phyloP scores from a whole-genome alignment of 2,329 filamentous ascomycete genomes.

The Ophiostoma pallidulum region DNA sequence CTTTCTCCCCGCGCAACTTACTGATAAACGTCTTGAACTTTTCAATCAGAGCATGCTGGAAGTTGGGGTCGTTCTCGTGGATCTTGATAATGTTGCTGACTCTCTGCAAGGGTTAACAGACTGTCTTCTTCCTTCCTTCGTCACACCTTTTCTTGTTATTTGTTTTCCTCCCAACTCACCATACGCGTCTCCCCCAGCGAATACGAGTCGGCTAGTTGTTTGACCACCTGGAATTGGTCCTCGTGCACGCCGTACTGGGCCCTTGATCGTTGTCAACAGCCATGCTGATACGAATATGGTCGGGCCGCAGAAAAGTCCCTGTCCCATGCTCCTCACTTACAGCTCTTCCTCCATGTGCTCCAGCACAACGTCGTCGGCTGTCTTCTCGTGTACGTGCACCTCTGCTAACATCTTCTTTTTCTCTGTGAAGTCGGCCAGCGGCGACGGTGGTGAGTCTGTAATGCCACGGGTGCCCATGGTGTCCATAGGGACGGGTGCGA shows the following conservation, averaged over 20 bases:
- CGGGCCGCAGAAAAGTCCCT: no score
- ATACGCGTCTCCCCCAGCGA: constrained; percentile 1
- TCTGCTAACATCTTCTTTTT: constrained; percentile 16
- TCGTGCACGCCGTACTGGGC: constrained; percentile 5
- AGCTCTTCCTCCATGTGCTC: constrained; percentile 8
- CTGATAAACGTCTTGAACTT: constrained; percentile 32
- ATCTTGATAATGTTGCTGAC: constrained; percentile 18
- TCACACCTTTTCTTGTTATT: no score
- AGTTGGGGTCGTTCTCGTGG: constrained; percentile 38
- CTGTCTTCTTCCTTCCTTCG: no score
- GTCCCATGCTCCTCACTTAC: no score
- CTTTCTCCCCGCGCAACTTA: no score
- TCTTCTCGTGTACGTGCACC: background rate
- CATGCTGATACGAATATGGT: no score
- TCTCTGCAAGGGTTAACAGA: background rate
- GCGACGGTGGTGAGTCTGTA: background rate
- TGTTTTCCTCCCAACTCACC: background rate
- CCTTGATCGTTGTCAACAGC: background rate
- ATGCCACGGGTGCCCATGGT: constrained; percentile 7
- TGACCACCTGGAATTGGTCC: constrained; percentile 10
- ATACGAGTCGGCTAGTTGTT: constrained; percentile 10
- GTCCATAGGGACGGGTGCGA: constrained; percentile 8
- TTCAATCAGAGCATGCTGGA: constrained; percentile 31
- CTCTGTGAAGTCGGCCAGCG: constrained; percentile 7
- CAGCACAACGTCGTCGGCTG: background rate